Conservation (phyloP, 2,329 filamentous ascomycete genomes). For the Phaeomoniella chlamydospora region DNA sequence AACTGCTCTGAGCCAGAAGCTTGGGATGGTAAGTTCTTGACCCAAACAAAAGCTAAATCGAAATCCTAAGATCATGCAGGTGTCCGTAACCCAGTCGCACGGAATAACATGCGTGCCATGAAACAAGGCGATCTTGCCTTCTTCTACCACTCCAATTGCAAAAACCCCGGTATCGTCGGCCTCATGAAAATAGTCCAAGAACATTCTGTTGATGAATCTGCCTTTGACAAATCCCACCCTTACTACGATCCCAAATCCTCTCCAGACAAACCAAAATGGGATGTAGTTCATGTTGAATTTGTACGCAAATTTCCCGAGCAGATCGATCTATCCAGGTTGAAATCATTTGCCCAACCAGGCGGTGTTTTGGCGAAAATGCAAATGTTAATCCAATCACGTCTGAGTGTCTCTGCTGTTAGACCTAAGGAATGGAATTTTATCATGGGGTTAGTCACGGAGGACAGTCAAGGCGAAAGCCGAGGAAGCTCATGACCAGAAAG, state of each 20-base stretch:
- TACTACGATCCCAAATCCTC: conserved; percentile 75
- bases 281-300: conserved; percentile 77
- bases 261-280: conserved; percentile 63
- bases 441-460: conserved; percentile 22
- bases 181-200: conserved; percentile 82
- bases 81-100: conserved; percentile 33
- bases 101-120: conserved; percentile 87
- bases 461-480: conserved; percentile 6
- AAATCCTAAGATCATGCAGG: conserved; percentile 5
- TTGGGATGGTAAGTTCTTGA: conserved; percentile 61
- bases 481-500: not conserved
- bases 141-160: conserved; percentile 94
- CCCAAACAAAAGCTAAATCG: not conserved
- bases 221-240: conserved; percentile 55
- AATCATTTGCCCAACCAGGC: conserved; percentile 43
- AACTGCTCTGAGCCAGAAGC: conserved; percentile 62
- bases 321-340: conserved; percentile 58
- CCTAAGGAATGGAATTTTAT: conserved; percentile 34
- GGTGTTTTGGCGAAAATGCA: conserved; percentile 59
- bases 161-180: conserved; percentile 73
- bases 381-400: conserved; percentile 62
- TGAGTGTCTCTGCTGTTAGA: conserved; percentile 54
- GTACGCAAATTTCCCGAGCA: conserved; percentile 63
- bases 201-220: conserved; percentile 63
- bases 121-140: conserved; percentile 83